Evolutionary conservation across 306 rosid species (phyloP), one percentile per base, ranked within the genome.

Genomic region (Glycine latifolia): DNA sequence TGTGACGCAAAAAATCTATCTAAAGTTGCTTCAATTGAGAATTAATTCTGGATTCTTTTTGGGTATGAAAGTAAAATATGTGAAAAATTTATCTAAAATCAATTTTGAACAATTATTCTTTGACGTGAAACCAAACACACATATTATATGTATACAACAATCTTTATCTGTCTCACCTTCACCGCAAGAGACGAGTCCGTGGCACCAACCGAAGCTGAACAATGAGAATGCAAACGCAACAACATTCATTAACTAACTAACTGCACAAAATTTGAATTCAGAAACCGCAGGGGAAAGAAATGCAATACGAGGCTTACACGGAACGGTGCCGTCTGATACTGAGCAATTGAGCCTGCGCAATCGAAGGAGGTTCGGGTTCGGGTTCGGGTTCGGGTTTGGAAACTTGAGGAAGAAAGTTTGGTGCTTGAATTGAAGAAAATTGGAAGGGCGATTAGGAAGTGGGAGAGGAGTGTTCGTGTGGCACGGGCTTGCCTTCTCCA

Each of bases 101-200:
- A 26, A 26, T 26, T 26, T 26, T 2, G 31, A 26, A 26, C 31
- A 1, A 26, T 26, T 26, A 26, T 26, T 26, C 31, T 26, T 26
- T 26, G 2, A 26, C 2, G 31, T 2, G 31, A 26, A 26, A 26
- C 31, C 31, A 26, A 26, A 26, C 31, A 26, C 20, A 26, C 2
- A 26, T 26, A 26, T 26, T 26, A 1, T 26, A 26, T 26, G 2
- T 26, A 26, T 26, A 26, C 31, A 26, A 26, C 31, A 26, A 63
- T 80, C 85, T 86, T 76, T 80, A 63, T 80, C 86, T 85, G 77
- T 84, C 88, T 84, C 83, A 95, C 98, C 98, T 89, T 92, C 75
- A 91, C 76, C 5, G 58, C 88, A 67, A 88, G 87, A 67, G 94
- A 73, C 67, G 74, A 79, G 77, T 89, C 91, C 52, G 46, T 31